Conservation (phyloP, 257 asterid genomes). For the Petunia axillaris region DNA sequence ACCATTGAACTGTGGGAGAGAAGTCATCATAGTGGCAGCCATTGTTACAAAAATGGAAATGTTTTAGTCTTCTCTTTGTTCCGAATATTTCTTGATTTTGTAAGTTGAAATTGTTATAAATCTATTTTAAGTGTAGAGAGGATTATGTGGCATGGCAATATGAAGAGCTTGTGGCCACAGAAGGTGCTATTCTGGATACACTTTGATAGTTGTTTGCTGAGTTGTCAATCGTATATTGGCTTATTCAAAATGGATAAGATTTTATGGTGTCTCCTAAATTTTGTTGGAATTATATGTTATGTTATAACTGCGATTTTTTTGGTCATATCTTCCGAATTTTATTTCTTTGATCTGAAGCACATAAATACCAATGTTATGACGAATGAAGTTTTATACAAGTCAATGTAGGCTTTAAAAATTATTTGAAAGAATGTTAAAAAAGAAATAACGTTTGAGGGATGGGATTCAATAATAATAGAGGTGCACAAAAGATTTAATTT, state of each 20-base stretch:
- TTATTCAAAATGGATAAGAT: constrained; percentile 58
- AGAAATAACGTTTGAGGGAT: no score
- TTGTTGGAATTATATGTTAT: background rate
- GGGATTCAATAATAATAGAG: no score
- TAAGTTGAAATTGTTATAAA: constrained; percentile 34
- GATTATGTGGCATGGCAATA: constrained; percentile 39
- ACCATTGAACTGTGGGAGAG: constrained; percentile 85
- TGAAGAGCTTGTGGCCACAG: constrained; percentile 62
- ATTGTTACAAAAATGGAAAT: constrained; percentile 35
- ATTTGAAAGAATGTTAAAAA: no score
- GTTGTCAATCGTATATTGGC: constrained; percentile 54
- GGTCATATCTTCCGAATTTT: no score
- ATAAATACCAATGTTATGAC: no score
- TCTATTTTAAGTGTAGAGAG: constrained; percentile 3
- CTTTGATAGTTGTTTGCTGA: constrained; percentile 56
- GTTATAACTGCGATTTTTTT: background rate
- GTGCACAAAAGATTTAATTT: no score
- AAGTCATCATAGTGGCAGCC: constrained; percentile 70
- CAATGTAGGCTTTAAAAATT: no score
- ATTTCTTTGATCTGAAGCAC: no score
- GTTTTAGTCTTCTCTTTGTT: background rate
- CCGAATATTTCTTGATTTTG: constrained; percentile 1
- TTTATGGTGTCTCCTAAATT: constrained; percentile 30
- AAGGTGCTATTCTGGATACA: constrained; percentile 51
- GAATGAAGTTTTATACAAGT: no score